These are phyloP conservation scores for Fusarium sarcochroum DNA, from an alignment of 2,329 filamentous ascomycete genomes.

Conservation along the genomic window DNA sequence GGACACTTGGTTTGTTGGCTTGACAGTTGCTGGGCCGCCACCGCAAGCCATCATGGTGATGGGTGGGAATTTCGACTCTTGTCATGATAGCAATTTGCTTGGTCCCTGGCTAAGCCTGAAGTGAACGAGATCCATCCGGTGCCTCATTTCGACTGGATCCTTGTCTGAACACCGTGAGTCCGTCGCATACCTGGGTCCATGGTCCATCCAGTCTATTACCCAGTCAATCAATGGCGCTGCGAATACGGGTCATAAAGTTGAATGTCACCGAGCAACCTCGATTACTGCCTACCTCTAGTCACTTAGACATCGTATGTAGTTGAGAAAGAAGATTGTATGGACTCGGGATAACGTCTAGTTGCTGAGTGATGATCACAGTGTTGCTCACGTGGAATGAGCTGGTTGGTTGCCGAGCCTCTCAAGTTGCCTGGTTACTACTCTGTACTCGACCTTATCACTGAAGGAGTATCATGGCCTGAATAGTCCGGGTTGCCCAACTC, in stretches of 20 bases:
- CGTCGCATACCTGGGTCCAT: conserved; percentile 25
- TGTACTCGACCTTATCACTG: not conserved
- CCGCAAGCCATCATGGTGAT: conserved; percentile 25
- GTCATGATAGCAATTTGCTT: conserved; percentile 39
- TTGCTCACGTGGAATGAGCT: conserved; percentile 23
- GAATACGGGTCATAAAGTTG: conserved; percentile 1
- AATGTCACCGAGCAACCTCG: conserved; percentile 37
- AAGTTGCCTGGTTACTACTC: conserved; percentile 8
- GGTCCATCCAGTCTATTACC: conserved; percentile 27
- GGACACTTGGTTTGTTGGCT: conserved; percentile 26
- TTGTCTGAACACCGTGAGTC: conserved; percentile 15
- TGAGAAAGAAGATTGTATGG: not conserved
- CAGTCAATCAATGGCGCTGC: not conserved
- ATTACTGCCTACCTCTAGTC: conserved; percentile 11
- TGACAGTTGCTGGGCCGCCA: conserved; percentile 26
- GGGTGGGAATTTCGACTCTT: conserved; percentile 34
- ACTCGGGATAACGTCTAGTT: conserved; percentile 19
- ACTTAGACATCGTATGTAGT: conserved; percentile 19
- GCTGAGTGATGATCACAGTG: conserved; percentile 2
- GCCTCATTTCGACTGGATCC: conserved; percentile 47
- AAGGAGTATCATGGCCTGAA: not conserved
- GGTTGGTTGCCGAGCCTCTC: conserved; percentile 24
- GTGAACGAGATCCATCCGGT: conserved; percentile 45
- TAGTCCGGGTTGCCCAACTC: not conserved
- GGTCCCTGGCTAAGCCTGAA: conserved; percentile 43